Base-by-base conservation (phyloP, 768 basidiomycete species). In the Clitopilus passeckerianus region DNA sequence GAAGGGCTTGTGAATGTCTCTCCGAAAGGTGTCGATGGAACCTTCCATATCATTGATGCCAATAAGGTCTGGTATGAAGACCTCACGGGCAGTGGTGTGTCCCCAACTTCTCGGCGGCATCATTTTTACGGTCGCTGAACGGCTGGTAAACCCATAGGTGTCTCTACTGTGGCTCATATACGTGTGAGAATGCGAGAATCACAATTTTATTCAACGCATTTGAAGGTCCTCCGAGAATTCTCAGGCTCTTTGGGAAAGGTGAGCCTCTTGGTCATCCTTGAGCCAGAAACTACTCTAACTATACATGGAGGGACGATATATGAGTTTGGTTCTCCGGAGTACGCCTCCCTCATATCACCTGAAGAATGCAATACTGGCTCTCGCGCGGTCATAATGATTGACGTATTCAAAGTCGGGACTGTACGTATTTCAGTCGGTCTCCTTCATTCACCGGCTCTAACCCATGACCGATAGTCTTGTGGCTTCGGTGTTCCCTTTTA, bases 51-150 rank as follows among this genome's bases (percentile, higher is more conserved):
- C 61, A 74, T 80, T 15, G 73, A 82, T 58, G 69, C 77, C 16
- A 80, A 75, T 37, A 73, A 70, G 52, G 84, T 86, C 1, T 90
- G 88, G 89, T 90, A 90, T 62, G 86, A 90, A 65, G 88, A 90
- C 67, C 75, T 88, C 46, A 85, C 83, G 18, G 89, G 89, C 8
- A 85, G 86, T 61, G 87, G 87, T 86, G 59, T 41, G 80, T 33
- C 15, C 56, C 15, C 56, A 3, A 34, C 23, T 60, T 43, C 14
- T n/a, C n/a, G n/a, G n/a, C n/a, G n/a, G n/a, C n/a, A n/a, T n/a
- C n/a, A n/a, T n/a, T n/a, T n/a, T n/a, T n/a, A n/a, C n/a, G n/a
- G n/a, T n/a, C n/a, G n/a, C n/a, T n/a, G n/a, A n/a, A n/a, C n/a
- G n/a, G n/a, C n/a, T n/a, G n/a, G n/a, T n/a, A n/a, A n/a, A n/a